These are phyloP conservation scores for cucumber (Cucumis sativus) DNA, from an alignment of 306 rosid species.

Conservation along the genomic window DNA sequence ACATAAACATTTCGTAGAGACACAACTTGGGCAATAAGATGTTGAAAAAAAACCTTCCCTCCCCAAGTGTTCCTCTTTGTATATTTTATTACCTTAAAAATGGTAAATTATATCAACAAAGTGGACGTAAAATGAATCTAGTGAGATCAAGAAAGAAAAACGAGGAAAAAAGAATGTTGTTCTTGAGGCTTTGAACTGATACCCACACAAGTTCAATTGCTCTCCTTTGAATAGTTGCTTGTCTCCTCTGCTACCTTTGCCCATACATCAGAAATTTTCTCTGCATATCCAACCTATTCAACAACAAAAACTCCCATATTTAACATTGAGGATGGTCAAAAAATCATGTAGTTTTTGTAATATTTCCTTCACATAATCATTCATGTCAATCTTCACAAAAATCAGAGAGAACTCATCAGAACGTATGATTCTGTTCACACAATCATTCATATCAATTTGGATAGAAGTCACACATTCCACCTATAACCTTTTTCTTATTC, in stretches of 20 bases:
- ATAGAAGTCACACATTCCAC: background rate
- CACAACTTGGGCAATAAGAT: constrained; percentile 6
- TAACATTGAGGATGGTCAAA: background rate
- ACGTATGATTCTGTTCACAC: background rate
- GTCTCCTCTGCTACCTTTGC: constrained; percentile 81
- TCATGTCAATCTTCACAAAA: background rate
- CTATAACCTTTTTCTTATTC: background rate
- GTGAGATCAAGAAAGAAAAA: background rate
- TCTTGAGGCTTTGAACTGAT: constrained; percentile 15
- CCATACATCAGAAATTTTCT: constrained; percentile 90
- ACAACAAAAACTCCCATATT: background rate
- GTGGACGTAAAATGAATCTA: background rate
- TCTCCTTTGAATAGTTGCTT: constrained; percentile 38
- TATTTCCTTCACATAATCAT: background rate
- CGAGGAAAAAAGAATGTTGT: background rate
- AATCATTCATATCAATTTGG: background rate
- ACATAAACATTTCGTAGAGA: background rate
- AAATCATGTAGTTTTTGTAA: background rate
- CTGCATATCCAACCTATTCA: constrained; percentile 75
- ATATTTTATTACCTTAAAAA: constrained; percentile 2
- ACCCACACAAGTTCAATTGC: constrained; percentile 29
- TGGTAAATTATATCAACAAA: background rate
- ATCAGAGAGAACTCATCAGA: background rate
- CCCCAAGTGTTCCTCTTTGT: constrained; percentile 2
- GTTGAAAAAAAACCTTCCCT: background rate